Evolutionary conservation across 2,329 filamentous ascomycete genomes (phyloP).

Genomic region (Stagonosporopsis rhizophila): DNA sequence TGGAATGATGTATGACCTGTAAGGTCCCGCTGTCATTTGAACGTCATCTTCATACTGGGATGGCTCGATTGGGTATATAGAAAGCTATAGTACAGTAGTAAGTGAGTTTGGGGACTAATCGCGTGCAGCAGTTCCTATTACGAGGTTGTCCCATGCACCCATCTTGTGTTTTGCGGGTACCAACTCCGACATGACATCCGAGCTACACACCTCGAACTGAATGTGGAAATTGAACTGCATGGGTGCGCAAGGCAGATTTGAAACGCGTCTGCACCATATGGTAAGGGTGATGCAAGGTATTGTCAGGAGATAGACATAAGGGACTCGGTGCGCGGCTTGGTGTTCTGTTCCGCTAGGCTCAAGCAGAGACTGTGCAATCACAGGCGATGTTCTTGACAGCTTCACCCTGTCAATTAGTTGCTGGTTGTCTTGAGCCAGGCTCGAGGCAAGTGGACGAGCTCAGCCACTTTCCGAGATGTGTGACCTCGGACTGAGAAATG

Average conservation of each 20-base stretch:
- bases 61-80: neutral
- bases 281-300: neutral
- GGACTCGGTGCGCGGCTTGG: neutral
- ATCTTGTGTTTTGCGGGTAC: neutral
- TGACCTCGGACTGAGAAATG: neutral
- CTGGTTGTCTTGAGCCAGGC: neutral
- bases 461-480: neutral
- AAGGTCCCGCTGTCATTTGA: conserved; percentile 2
- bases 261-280: neutral
- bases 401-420: neutral
- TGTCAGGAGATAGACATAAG: neutral
- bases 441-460: neutral
- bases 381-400: neutral
- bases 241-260: neutral
- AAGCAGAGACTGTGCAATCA: neutral
- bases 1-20: conserved; percentile 12
- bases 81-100: neutral
- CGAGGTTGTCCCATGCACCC: neutral
- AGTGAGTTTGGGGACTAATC: neutral
- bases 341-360: too few species aligned
- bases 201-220: conserved; percentile 26
- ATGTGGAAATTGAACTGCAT: neutral
- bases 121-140: neutral
- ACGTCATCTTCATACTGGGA: neutral
- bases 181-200: conserved; percentile 37